Base-by-base conservation (phyloP, 2,329 filamentous ascomycete species). In the Aspergillus neoniger region DNA sequence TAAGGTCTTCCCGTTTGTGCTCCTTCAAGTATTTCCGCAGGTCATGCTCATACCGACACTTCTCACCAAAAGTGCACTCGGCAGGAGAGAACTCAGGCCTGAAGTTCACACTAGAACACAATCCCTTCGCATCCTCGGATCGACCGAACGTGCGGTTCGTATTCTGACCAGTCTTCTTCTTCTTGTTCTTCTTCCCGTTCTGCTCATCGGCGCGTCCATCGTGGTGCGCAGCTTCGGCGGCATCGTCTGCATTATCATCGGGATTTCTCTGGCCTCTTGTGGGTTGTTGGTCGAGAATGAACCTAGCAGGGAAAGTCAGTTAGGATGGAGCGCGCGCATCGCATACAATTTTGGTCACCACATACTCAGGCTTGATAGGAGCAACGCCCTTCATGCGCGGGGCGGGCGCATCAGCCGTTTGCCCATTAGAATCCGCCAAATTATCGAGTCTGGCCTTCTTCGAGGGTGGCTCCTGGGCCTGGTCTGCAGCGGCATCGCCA, bases 31-130 rank as follows among this genome's bases (percentile, higher is more conserved):
- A 99, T 72, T 87, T 88, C 64, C 95, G 87, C 49, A 99, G 79
- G 70, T 97, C 87, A 72, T 99, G 95, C 69, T 88, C 87, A 66
- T 89, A 86, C 66, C 87, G 91, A 81, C 95, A 99, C 63, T 86
- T 87, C 32, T 91, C 88, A 25, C 91, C 93, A 69, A 88, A 96
- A 52, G 81, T 84, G 76, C 95, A 98, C 25, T 87, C 80, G 19
- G 73, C 74, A 0, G 92, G 91, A 3, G 91, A 93, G 74, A 96
- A 96, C 73, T 98, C 94, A 39, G 90, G 82, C 63, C 81, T 84
- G 69, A 87, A 84, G 17, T 86, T 85, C 62, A 91, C 84, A 56
- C 88, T 92, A 68, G 87, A 86, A 78, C 94, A 98, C 8, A 98
- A 84, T 43, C 86, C 86, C 58, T 93, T 83, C 30, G 85, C 85